phyloP scores from a whole-genome alignment of 257 asterid genomes.

The Solanum ossicruentum region DNA sequence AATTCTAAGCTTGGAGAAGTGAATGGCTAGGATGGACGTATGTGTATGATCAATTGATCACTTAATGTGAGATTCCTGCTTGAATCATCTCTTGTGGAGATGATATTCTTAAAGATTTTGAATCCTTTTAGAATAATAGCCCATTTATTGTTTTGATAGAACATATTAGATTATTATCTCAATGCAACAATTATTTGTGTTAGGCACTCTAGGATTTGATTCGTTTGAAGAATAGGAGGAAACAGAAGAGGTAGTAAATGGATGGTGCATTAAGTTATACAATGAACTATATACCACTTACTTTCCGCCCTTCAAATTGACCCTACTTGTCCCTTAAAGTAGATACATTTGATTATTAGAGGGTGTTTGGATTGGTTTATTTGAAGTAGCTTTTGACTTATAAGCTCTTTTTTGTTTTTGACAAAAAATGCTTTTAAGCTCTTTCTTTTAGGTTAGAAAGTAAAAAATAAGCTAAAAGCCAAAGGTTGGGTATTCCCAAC shows the following conservation, averaged over 20 bases:
- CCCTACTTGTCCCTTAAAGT: neutral
- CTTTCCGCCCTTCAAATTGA: neutral
- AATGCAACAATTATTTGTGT: neutral
- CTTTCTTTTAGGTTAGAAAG: too few relatives aligned
- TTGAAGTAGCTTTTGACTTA: too few relatives aligned
- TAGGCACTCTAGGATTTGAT: neutral
- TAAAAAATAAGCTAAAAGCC: too few relatives aligned
- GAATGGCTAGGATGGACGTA: neutral
- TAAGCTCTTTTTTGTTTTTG: too few relatives aligned
- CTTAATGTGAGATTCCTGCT: neutral
- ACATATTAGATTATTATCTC: neutral
- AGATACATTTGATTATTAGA: neutral
- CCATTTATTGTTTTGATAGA: neutral
- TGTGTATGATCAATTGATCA: conserved; percentile 2
- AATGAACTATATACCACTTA: neutral
- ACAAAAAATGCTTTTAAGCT: too few relatives aligned
- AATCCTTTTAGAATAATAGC: neutral
- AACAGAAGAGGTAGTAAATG: neutral
- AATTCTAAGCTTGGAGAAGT: neutral
- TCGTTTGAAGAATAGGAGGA: neutral
- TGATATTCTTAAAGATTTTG: neutral
- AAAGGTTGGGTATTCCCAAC: too few relatives aligned
- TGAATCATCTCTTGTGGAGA: neutral
- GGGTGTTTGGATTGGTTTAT: too few relatives aligned
- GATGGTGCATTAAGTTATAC: neutral